These are phyloP conservation scores for Parastagonospora avenae DNA, from an alignment of 2,329 filamentous ascomycete species.

Conservation along the genomic window DNA sequence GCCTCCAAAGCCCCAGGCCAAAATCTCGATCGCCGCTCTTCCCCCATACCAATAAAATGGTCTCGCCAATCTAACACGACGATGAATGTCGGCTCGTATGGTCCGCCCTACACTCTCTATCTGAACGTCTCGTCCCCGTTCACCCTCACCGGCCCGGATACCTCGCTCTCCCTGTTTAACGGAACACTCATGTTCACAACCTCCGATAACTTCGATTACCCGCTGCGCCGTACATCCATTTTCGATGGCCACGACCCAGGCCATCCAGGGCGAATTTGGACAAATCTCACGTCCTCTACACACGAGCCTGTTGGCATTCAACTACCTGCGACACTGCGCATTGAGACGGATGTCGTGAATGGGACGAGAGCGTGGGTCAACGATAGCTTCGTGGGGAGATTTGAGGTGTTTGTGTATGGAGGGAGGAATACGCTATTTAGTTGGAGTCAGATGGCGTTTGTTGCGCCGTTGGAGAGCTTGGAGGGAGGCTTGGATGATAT, in stretches of 20 bases:
- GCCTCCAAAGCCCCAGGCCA: slow-evolving; percentile 50
- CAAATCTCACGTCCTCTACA: slow-evolving; percentile 53
- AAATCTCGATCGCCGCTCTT: slow-evolving; percentile 50
- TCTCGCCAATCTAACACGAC: slow-evolving; percentile 6
- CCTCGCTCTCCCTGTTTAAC: slow-evolving; percentile 44
- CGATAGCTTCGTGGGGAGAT: slow-evolving; percentile 54
- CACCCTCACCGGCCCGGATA: slow-evolving; percentile 52
- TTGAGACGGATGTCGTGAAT: slow-evolving; percentile 53
- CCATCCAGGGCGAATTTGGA: slow-evolving; percentile 60
- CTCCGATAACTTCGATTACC: slow-evolving; percentile 50
- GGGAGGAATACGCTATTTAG: slow-evolving; percentile 58
- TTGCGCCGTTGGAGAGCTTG: slow-evolving; percentile 53
- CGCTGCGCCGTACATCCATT: slow-evolving; percentile 53
- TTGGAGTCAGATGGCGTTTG: slow-evolving; percentile 64
- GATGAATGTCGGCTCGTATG: slow-evolving; percentile 50
- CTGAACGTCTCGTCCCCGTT: slow-evolving; percentile 51
- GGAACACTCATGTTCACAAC: slow-evolving; percentile 49
- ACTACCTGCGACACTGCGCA: slow-evolving; percentile 44
- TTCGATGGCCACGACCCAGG: slow-evolving; percentile 53
- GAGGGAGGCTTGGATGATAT: slow-evolving; percentile 33
- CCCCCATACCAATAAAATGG: slow-evolving; percentile 4
- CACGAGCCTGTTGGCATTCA: slow-evolving; percentile 50
- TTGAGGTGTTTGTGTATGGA: slow-evolving; percentile 61
- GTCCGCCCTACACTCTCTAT: slow-evolving; percentile 53
- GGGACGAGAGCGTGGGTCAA: slow-evolving; percentile 58